These are phyloP conservation scores for Cladorrhinum sp. DNA, from an alignment of 2,329 filamentous ascomycete species.

Conservation along the genomic window DNA sequence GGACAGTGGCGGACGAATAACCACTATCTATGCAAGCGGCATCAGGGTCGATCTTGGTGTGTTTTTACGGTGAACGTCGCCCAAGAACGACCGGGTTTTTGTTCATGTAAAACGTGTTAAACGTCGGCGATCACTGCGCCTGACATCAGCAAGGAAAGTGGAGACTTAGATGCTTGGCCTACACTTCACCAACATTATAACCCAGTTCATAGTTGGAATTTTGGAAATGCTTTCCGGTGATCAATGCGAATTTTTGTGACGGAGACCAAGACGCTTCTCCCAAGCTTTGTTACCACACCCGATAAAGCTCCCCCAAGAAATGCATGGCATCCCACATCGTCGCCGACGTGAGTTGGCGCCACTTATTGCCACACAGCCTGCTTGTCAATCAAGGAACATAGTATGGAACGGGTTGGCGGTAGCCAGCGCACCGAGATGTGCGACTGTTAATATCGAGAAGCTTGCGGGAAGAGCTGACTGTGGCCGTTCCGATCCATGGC, in stretches of 20 bases:
- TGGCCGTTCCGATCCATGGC: background rate
- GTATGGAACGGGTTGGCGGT: background rate
- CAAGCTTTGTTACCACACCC: background rate
- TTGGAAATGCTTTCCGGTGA: background rate
- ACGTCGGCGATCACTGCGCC: background rate
- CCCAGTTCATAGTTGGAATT: background rate
- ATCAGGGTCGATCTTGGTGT: background rate
- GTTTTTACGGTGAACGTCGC: background rate
- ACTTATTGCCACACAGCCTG: background rate
- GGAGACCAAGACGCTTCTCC: background rate
- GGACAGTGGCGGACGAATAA: background rate
- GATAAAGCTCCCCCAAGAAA: no score
- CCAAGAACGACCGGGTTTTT: constrained; percentile 3
- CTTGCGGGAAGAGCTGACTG: background rate
- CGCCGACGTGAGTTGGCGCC: background rate
- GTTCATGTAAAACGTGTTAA: background rate
- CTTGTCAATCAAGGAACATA: background rate
- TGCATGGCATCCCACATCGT: background rate
- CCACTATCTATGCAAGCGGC: background rate
- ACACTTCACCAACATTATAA: background rate
- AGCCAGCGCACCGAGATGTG: background rate
- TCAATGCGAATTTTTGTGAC: background rate
- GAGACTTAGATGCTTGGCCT: background rate
- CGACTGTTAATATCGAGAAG: background rate
- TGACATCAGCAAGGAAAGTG: background rate